Percentiles rank a stretch among this genome's conserved stretches.
Conservation (phyloP, 2,329 filamentous ascomycete genomes). For the Talaromyces albobiverticillius region DNA sequence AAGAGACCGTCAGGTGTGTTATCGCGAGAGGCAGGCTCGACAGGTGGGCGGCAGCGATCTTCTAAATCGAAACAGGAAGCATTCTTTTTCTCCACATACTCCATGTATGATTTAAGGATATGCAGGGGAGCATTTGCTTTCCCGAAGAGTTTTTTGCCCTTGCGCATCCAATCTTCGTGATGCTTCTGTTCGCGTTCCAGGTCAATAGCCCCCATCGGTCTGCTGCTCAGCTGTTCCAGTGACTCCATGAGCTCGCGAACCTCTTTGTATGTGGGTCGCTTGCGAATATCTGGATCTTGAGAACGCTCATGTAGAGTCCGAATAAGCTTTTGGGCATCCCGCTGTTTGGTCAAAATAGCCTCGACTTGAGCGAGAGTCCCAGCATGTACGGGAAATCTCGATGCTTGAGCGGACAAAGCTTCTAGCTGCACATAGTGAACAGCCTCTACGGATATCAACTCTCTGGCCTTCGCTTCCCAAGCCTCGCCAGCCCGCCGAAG, state of each 20-base stretch:
- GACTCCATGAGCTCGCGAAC: slow-evolving; percentile 87
- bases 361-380: slow-evolving; percentile 82
- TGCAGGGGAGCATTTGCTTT: slow-evolving; percentile 97
- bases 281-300: slow-evolving; percentile 69
- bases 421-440: slow-evolving; percentile 95
- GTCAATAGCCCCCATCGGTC: slow-evolving; percentile 85
- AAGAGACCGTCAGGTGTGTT: slow-evolving; percentile 61
- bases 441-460: slow-evolving; percentile 85
- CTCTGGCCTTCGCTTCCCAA: slow-evolving; percentile 91
- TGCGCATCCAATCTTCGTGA: slow-evolving; percentile 98
- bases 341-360: slow-evolving; percentile 89
- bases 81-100: slow-evolving; percentile 87
- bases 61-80: slow-evolving; percentile 85
- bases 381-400: slow-evolving; percentile 72
- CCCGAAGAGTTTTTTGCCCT: slow-evolving; percentile 94
- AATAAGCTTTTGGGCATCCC: slow-evolving; percentile 88
- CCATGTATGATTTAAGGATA: slow-evolving; percentile 91
- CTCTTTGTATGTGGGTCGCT: slow-evolving; percentile 82
- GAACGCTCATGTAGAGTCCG: slow-evolving; percentile 75
- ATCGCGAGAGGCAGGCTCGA: slow-evolving; percentile 87
- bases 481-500: slow-evolving; percentile 73
- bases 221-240: slow-evolving; percentile 85
- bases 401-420: slow-evolving; percentile 80
- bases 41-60: slow-evolving; percentile 84
- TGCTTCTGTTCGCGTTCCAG: slow-evolving; percentile 91